Percentiles rank a stretch among this genome's conserved stretches.
These are phyloP conservation scores for Lasiosphaeris hirsuta DNA, from an alignment of 495 filamentous ascomycete species.

Conservation along the genomic window DNA sequence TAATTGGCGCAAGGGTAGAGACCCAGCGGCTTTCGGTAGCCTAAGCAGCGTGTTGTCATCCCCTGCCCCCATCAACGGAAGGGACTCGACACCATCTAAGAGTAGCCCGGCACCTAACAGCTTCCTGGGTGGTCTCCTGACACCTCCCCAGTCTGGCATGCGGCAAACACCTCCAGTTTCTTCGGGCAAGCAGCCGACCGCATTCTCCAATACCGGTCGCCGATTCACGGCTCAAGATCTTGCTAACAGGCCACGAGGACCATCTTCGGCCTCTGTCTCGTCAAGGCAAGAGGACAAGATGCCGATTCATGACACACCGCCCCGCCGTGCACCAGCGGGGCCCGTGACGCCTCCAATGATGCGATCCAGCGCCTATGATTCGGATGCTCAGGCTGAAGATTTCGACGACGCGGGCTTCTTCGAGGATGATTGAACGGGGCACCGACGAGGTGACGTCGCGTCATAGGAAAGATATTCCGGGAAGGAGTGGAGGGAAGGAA, in stretches of 20 bases:
- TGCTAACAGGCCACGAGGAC: conserved; percentile 43
- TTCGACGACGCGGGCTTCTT: conserved; percentile 57
- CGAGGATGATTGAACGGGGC: conserved; percentile 46
- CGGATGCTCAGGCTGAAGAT: conserved; percentile 60
- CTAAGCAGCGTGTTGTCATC: conserved; percentile 37
- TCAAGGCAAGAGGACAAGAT: conserved; percentile 36
- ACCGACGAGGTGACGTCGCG: background rate
- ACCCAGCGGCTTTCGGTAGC: conserved; percentile 46
- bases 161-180: conserved; percentile 53
- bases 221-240: conserved; percentile 48
- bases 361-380: conserved; percentile 64
- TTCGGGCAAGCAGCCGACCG: conserved; percentile 42
- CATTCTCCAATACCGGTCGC: conserved; percentile 50
- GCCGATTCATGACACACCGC: conserved; percentile 32
- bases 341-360: conserved; percentile 70
- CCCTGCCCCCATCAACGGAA: conserved; percentile 35
- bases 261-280: conserved; percentile 22
- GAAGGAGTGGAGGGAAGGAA: background rate
- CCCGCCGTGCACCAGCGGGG: conserved; percentile 32
- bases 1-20: conserved; percentile 75
- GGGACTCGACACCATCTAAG: conserved; percentile 63
- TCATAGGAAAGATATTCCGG: background rate
- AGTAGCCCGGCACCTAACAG: conserved; percentile 43
- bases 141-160: conserved; percentile 69
- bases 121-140: conserved; percentile 71